Evolutionary conservation across 352 stramenopile species (phyloP).

Genomic region (Pythium dissotocum): DNA sequence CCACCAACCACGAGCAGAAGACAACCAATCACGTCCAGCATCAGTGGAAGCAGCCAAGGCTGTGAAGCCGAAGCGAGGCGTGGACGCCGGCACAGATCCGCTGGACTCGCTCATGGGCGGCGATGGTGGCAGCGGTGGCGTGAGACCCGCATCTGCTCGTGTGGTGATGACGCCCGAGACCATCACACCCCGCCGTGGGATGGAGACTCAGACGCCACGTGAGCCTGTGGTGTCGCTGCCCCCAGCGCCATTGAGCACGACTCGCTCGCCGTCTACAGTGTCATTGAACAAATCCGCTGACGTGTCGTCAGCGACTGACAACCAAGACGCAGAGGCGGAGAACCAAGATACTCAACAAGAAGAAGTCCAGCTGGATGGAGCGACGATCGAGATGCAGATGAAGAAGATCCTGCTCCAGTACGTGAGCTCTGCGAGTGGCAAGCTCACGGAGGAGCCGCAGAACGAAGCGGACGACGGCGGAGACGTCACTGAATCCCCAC

Average conservation of each 20-base stretch:
- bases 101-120: constrained; percentile 50
- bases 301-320: constrained; percentile 4
- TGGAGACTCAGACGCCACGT: constrained; percentile 49
- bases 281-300: not conserved
- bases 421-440: constrained; percentile 3
- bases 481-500: constrained; percentile 37
- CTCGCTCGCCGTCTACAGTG: not conserved
- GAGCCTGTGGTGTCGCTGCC: constrained; percentile 27
- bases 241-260: constrained; percentile 33
- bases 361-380: constrained; percentile 29
- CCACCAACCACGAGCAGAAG: not conserved
- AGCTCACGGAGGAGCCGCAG: constrained; percentile 19
- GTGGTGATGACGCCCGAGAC: constrained; percentile 1
- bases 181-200: constrained; percentile 30
- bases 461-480: constrained; percentile 15
- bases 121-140: not conserved
- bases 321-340: constrained; percentile 16
- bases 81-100: constrained; percentile 57
- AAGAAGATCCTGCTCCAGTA: constrained; percentile 49
- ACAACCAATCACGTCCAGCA: constrained; percentile 8
- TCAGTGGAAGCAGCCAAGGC: not conserved
- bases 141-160: not conserved
- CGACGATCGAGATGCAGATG: constrained; percentile 56
- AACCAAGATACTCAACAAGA: not conserved
- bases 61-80: constrained; percentile 8